Evolutionary conservation across 202 grass and related monocot species (phyloP).

Genomic region (Eragrostis tef): DNA sequence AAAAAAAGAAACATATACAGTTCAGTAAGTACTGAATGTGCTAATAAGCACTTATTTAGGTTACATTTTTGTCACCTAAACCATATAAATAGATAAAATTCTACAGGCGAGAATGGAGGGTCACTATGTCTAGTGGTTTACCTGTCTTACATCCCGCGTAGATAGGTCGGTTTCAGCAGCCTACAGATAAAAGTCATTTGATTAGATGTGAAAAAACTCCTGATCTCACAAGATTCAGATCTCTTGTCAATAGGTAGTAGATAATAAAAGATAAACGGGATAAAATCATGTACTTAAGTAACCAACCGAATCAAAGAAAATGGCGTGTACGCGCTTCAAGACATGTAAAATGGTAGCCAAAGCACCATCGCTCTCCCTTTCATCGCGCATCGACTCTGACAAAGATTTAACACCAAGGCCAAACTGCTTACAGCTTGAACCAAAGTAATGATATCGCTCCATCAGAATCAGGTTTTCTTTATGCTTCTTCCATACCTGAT

Average conservation of each 20-base stretch:
- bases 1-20: too few species aligned
- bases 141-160: conserved; percentile 64
- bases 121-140: conserved; percentile 29
- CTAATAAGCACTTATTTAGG: background rate
- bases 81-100: background rate
- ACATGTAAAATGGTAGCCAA: conserved; percentile 77
- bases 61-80: background rate
- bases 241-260: background rate
- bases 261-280: background rate
- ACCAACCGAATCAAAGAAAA: conserved; percentile 84
- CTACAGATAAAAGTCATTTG: conserved; percentile 42
- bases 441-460: conserved; percentile 95
- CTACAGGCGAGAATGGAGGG: background rate
- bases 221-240: background rate
- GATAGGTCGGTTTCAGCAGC: conserved; percentile 46
- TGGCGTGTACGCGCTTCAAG: conserved; percentile 65
- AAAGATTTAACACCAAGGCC: conserved; percentile 62
- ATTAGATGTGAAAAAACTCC: conserved; percentile 28
- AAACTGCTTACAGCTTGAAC: conserved; percentile 68
- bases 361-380: conserved; percentile 81
- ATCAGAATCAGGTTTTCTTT: conserved; percentile 90
- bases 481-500: conserved; percentile 92
- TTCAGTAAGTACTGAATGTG: conserved; percentile 12
- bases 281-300: conserved; percentile 7
- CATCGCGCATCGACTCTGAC: conserved; percentile 75